Percentiles rank a stretch among this genome's conserved stretches.
phyloP scores from a whole-genome alignment of 306 rosid genomes.

The Begonia fuchsioides region DNA sequence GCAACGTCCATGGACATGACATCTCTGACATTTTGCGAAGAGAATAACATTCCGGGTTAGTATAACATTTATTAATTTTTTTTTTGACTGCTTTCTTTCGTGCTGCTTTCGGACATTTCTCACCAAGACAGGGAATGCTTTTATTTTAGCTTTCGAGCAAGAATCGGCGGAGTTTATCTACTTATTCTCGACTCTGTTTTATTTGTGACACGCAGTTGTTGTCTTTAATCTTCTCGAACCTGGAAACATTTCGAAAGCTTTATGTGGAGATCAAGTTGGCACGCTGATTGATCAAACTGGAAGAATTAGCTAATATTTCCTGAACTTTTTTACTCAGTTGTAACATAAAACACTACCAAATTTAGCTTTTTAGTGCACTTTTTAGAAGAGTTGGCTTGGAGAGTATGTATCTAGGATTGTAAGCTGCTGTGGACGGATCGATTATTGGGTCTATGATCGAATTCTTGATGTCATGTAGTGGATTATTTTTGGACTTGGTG shows the following conservation, averaged over 20 bases:
- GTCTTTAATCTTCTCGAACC: constrained; percentile 37
- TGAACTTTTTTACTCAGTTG: too few relatives aligned
- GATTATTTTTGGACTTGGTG: too few relatives aligned
- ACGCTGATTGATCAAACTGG: constrained; percentile 31
- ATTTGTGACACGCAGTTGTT: constrained; percentile 21
- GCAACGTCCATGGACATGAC: constrained; percentile 28
- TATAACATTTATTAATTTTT: not conserved
- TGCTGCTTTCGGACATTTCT: not conserved
- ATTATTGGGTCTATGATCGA: too few relatives aligned
- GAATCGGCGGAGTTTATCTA: not conserved
- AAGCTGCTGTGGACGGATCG: not conserved
- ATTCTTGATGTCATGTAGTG: constrained; percentile 6
- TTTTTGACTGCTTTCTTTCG: too few relatives aligned
- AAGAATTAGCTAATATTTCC: constrained; percentile 19
- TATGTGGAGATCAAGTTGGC: constrained; percentile 38
- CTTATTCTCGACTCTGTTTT: not conserved
- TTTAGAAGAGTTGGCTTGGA: too few relatives aligned
- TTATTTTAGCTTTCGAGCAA: too few relatives aligned
- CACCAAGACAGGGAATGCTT: too few relatives aligned
- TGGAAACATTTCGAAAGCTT: constrained; percentile 37
- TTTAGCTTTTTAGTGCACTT: too few relatives aligned
- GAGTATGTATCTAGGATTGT: too few relatives aligned
- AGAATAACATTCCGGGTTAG: constrained; percentile 27
- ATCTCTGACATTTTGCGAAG: constrained; percentile 35
- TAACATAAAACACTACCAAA: too few relatives aligned